Conservation (phyloP, 768 basidiomycete species). For the Leccinum uliginosum region DNA sequence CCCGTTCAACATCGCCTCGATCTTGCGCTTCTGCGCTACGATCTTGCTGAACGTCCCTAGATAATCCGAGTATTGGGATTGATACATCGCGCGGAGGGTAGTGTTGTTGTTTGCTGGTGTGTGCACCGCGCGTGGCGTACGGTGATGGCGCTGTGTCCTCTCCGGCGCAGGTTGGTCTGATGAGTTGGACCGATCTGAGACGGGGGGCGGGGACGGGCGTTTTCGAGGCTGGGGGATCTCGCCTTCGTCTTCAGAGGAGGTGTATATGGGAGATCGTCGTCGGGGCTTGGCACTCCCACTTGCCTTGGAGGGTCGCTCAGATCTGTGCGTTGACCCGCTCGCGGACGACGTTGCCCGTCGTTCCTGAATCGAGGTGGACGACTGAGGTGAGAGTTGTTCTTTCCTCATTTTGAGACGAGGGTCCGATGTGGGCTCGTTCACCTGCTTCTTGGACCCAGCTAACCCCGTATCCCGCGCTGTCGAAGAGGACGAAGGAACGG, state of each 20-base stretch:
- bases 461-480: conserved; percentile 26
- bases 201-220: conserved; percentile 26
- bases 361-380: conserved; percentile 12
- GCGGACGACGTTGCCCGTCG: conserved; percentile 5
- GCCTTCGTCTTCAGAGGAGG: conserved; percentile 62
- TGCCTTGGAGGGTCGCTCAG: conserved; percentile 19
- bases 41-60: conserved; percentile 43
- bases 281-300: conserved; percentile 34
- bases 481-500: conserved; percentile 11
- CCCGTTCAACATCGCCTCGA: conserved; percentile 48
- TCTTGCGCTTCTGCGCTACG: conserved; percentile 45
- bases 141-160: conserved; percentile 18
- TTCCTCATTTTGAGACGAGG: conserved; percentile 35
- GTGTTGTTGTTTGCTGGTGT: conserved; percentile 44
- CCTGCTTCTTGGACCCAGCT: conserved; percentile 33
- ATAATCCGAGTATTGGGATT: conserved; percentile 49
- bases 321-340: conserved; percentile 8
- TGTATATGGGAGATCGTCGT: conserved; percentile 59
- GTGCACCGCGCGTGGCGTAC: conserved; percentile 31
- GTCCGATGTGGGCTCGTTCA: conserved; percentile 19
- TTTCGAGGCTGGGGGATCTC: conserved; percentile 32
- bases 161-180: conserved; percentile 17
- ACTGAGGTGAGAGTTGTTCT: conserved; percentile 29
- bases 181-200: conserved; percentile 21
- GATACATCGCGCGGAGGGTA: conserved; percentile 51